phyloP scores from a whole-genome alignment of 345 rosid species.

The Populus simonii region DNA sequence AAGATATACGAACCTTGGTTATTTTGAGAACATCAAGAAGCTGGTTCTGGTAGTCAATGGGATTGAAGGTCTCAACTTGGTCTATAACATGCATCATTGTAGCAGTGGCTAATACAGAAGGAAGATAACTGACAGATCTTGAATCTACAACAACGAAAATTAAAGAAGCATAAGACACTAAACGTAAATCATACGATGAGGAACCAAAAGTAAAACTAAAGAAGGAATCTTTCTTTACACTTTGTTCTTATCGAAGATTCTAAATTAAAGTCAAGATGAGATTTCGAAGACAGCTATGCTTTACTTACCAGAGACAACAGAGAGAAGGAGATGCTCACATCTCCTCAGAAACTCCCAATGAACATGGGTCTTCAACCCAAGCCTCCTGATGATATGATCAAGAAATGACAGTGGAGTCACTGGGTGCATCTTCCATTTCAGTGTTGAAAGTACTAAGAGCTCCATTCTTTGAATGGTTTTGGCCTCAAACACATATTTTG shows the following conservation, averaged over 20 bases:
- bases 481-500: slow-evolving; percentile 29
- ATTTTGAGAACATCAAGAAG: slow-evolving; percentile 24
- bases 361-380: slow-evolving; percentile 16
- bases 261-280: background rate
- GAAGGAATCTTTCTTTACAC: slow-evolving; percentile 9
- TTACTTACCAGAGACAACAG: slow-evolving; percentile 21
- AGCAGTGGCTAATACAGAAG: slow-evolving; percentile 33
- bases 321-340: slow-evolving; percentile 27
- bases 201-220: background rate
- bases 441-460: slow-evolving; percentile 27
- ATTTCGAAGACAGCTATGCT: background rate
- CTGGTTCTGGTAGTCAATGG: slow-evolving; percentile 20
- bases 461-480: slow-evolving; percentile 38
- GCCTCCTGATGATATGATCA: slow-evolving; percentile 30
- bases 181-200: background rate
- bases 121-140: slow-evolving; percentile 18
- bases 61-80: slow-evolving; percentile 30
- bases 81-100: slow-evolving; percentile 36
- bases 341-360: slow-evolving; percentile 27
- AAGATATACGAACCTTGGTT: slow-evolving; percentile 14
- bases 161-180: background rate
- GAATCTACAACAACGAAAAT: slow-evolving; percentile 16
- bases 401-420: slow-evolving; percentile 36
- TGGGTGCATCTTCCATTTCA: slow-evolving; percentile 39
- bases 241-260: slow-evolving; percentile 21